A percentile compares a stretch with the other conserved stretches of the same genome.
These are phyloP conservation scores for Iris macrosiphon DNA, from an alignment of 106 monocot species.

Conservation along the genomic window DNA sequence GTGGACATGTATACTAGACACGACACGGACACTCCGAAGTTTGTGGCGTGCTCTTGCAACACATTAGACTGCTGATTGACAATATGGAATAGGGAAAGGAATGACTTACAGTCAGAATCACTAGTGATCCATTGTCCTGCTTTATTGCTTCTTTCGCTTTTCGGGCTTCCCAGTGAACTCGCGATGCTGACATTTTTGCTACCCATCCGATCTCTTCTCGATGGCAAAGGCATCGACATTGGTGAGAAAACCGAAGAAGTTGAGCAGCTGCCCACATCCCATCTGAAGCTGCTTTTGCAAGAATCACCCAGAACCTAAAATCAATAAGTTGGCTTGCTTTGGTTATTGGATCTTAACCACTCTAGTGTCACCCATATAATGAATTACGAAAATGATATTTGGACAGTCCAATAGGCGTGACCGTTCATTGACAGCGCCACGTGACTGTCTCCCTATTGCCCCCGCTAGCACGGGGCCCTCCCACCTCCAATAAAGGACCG, in stretches of 20 bases:
- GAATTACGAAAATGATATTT: no score
- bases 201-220: not conserved
- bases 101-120: conserved; percentile 41
- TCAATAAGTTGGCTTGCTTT: no score
- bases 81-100: not conserved
- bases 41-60: no score
- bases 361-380: no score
- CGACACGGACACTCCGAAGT: no score
- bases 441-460: no score
- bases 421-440: no score
- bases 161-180: not conserved
- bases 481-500: no score
- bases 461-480: no score
- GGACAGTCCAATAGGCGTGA: no score
- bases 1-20: not conserved
- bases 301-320: no score
- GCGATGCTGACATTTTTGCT: not conserved
- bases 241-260: conserved; percentile 41
- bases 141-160: conserved; percentile 4
- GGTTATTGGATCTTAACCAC: no score
- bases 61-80: not conserved
- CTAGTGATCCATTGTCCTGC: conserved; percentile 46
- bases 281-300: conserved; percentile 49
- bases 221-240: conserved; percentile 1
- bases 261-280: conserved; percentile 58